These are phyloP conservation scores for Trebouxiophyceae sp. DNA, from an alignment of 163 green algal species.

Conservation along the genomic window DNA sequence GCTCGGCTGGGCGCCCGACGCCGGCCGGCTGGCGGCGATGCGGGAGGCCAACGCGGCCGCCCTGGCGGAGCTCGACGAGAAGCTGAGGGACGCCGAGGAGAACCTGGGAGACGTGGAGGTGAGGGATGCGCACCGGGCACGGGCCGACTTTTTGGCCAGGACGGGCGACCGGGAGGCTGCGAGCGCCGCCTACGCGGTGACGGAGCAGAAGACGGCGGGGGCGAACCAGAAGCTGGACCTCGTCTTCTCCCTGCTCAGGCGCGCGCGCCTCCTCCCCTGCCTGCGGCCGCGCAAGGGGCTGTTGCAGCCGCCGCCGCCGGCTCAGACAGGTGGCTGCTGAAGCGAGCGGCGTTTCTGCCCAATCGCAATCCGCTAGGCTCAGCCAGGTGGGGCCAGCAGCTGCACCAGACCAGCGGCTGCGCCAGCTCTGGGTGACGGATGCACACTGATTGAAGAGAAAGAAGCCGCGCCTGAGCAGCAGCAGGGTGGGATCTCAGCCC, in stretches of 20 bases:
- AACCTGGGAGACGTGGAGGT: conserved; percentile 77
- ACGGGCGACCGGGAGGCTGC: conserved; percentile 68
- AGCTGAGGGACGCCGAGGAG: conserved; percentile 84
- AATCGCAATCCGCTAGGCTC: too few relatives aligned
- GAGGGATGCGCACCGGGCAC: conserved; percentile 78
- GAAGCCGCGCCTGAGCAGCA: too few relatives aligned
- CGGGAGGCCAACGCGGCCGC: conserved; percentile 41
- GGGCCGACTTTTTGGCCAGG: conserved; percentile 75
- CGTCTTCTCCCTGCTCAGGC: conserved; percentile 76
- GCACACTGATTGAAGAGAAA: too few relatives aligned
- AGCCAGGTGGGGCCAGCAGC: too few relatives aligned
- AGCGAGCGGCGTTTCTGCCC: too few relatives aligned
- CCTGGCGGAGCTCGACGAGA: conserved; percentile 61
- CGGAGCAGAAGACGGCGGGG: conserved; percentile 85
- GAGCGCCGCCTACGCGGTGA: conserved; percentile 55
- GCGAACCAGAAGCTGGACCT: conserved; percentile 90
- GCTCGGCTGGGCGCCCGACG: conserved; percentile 58
- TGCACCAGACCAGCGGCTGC: too few relatives aligned
- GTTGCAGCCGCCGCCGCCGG: too few relatives aligned
- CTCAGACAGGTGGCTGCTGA: too few relatives aligned
- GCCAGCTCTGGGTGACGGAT: too few relatives aligned
- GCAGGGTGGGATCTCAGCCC: too few relatives aligned
- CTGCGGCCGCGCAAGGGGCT: too few relatives aligned
- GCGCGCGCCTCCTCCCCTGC: not conserved
- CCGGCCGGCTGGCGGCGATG: conserved; percentile 47